Conservation (phyloP, 2,329 filamentous ascomycete genomes). For the Colletotrichum spinosum region DNA sequence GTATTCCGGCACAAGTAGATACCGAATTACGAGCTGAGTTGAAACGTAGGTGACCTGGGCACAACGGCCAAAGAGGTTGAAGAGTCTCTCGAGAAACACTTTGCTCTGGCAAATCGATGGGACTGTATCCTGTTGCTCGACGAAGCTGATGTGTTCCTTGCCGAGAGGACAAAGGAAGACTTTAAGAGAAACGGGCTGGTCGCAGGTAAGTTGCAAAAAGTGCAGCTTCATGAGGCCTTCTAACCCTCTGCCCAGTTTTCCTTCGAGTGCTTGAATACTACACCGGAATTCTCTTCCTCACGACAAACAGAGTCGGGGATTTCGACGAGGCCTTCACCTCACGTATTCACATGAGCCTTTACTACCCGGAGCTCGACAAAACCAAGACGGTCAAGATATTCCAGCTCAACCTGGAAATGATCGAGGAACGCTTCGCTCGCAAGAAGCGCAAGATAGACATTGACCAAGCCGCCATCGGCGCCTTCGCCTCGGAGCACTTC, state of each 20-base stretch:
- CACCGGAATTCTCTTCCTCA: conserved; percentile 61
- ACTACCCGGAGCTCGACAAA: conserved; percentile 51
- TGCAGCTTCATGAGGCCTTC: no score
- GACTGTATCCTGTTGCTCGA: conserved; percentile 16
- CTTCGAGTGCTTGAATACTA: conserved; percentile 64
- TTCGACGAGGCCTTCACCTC: conserved; percentile 61
- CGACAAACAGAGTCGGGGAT: conserved; percentile 60
- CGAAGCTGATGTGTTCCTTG: conserved; percentile 55
- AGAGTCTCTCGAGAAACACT: neutral
- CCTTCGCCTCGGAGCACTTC: conserved; percentile 39
- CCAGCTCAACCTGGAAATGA: conserved; percentile 49
- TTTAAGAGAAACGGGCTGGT: conserved; percentile 1
- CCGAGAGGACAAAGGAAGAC: conserved; percentile 71
- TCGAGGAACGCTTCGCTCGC: conserved; percentile 46
- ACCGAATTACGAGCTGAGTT: no score
- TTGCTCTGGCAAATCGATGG: conserved; percentile 30
- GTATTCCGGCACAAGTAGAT: neutral
- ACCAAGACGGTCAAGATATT: conserved; percentile 55
- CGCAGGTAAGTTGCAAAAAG: neutral
- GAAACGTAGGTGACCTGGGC: neutral
- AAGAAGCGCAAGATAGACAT: conserved; percentile 44
- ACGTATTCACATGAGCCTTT: conserved; percentile 57
- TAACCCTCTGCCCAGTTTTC: conserved; percentile 46
- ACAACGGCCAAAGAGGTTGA: neutral
- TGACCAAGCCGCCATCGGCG: conserved; percentile 48